Evolutionary conservation across 305 asterid genomes (phyloP).

Genomic region (Nicotiana rustica): DNA sequence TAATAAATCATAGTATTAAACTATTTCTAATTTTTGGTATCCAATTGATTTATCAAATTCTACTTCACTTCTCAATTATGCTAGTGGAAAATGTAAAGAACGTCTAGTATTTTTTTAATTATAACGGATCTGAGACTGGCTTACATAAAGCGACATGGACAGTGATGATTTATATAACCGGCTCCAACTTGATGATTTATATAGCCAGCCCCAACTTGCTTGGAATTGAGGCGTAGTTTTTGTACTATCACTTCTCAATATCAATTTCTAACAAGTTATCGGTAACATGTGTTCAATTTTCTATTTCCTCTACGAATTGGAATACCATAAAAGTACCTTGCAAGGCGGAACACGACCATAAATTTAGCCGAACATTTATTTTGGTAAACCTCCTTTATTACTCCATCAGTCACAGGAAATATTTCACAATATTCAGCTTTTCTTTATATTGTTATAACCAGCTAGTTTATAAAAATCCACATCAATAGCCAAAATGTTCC

Average conservation of each 20-base stretch:
- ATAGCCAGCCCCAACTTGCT: not conserved
- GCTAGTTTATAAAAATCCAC: constrained; percentile 19
- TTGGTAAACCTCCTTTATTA: constrained; percentile 16
- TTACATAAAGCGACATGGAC: constrained; percentile 1
- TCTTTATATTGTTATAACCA: constrained; percentile 14
- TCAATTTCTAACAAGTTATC: constrained; percentile 3
- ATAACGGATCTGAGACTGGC: not conserved
- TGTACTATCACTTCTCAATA: constrained; percentile 1
- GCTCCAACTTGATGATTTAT: not conserved
- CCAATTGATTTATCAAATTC: not conserved
- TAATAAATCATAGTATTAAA: not conserved
- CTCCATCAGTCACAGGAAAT: not conserved
- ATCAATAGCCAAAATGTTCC: constrained; percentile 23
- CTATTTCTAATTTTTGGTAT: not conserved
- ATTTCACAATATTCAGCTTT: constrained; percentile 20
- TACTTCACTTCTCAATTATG: constrained; percentile 30
- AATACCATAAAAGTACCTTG: constrained; percentile 22
- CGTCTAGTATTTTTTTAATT: not conserved
- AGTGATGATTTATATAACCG: not conserved
- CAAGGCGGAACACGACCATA: not conserved
- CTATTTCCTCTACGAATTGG: not conserved
- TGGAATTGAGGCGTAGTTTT: not conserved
- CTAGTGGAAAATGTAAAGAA: not conserved
- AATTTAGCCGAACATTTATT: not conserved
- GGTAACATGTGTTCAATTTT: not conserved